Percentiles rank a stretch among this genome's conserved stretches.
phyloP scores from a whole-genome alignment of 208 protist genomes.

The Tetramitus jugosus region DNA sequence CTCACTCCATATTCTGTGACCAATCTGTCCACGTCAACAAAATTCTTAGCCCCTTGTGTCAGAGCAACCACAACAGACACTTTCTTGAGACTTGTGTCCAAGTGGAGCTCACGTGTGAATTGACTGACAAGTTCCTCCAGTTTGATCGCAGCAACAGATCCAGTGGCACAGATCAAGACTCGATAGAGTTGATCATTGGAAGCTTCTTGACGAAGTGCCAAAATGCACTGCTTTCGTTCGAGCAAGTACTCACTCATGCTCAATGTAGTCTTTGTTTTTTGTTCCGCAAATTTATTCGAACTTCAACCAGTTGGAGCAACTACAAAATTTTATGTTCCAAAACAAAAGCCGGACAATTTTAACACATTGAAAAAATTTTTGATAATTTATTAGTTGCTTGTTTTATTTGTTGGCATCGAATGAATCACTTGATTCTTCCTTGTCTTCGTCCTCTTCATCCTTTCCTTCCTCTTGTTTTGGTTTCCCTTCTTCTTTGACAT shows the following conservation, averaged over 20 bases:
- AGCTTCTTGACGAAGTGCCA: too few relatives aligned
- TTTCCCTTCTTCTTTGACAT: too few relatives aligned
- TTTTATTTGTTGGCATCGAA: too few relatives aligned
- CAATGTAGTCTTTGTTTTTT: too few relatives aligned
- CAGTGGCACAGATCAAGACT: conserved; percentile 5
- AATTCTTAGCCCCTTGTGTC: not conserved
- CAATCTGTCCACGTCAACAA: not conserved
- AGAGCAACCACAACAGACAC: not conserved
- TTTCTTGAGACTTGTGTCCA: not conserved
- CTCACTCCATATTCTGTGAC: not conserved
- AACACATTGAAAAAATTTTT: too few relatives aligned
- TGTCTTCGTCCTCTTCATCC: not conserved
- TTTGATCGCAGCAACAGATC: conserved; percentile 4
- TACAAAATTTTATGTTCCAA: not conserved
- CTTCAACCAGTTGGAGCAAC: too few relatives aligned
- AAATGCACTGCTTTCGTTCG: too few relatives aligned
- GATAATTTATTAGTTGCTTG: too few relatives aligned
- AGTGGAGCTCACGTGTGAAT: not conserved
- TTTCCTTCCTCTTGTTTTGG: not conserved
- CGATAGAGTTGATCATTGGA: too few relatives aligned
- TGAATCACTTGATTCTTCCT: too few relatives aligned
- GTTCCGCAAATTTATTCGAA: too few relatives aligned
- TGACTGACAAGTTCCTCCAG: not conserved
- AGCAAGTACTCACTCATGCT: too few relatives aligned
- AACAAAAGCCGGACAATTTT: not conserved